Percentiles rank a stretch among this genome's conserved stretches.
Conservation (phyloP, 2,329 filamentous ascomycete species). For the Ceratocystis eucalypticola region DNA sequence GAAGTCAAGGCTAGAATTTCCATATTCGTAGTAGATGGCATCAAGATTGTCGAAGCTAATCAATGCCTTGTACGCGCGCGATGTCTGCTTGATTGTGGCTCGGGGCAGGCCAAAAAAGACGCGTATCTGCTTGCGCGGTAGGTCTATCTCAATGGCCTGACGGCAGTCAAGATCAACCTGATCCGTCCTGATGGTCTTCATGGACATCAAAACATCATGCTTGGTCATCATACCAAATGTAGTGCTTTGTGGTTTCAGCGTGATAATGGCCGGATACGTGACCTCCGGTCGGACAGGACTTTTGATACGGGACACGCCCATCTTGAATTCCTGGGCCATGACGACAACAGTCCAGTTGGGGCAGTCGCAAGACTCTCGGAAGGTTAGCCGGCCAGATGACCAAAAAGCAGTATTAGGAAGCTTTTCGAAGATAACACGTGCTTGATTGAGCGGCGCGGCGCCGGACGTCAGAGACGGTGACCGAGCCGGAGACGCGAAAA, state of each 20-base stretch:
- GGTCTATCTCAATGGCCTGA: conserved; percentile 13
- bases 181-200: conserved; percentile 9
- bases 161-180: conserved; percentile 3
- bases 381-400: not conserved
- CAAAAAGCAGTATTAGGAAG: not conserved
- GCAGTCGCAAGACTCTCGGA: not conserved
- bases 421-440: not conserved
- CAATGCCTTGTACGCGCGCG: conserved; percentile 28
- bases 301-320: conserved; percentile 7
- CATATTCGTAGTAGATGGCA: conserved; percentile 28
- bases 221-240: conserved; percentile 13
- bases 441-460: not conserved
- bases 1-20: not conserved
- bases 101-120: conserved; percentile 11
- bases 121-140: conserved; percentile 14
- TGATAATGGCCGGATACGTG: conserved; percentile 10
- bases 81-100: not conserved
- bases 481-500: not conserved
- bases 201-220: conserved; percentile 10
- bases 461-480: not conserved
- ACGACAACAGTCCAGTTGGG: not conserved
- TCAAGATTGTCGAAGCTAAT: conserved; percentile 37
- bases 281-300: conserved; percentile 5
- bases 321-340: conserved; percentile 2
- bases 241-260: not conserved